A percentile compares a stretch with the other conserved stretches of the same genome.
Evolutionary conservation across 164 flowering plant genomes (phyloP).

Genomic region (Sextonia rubra): DNA sequence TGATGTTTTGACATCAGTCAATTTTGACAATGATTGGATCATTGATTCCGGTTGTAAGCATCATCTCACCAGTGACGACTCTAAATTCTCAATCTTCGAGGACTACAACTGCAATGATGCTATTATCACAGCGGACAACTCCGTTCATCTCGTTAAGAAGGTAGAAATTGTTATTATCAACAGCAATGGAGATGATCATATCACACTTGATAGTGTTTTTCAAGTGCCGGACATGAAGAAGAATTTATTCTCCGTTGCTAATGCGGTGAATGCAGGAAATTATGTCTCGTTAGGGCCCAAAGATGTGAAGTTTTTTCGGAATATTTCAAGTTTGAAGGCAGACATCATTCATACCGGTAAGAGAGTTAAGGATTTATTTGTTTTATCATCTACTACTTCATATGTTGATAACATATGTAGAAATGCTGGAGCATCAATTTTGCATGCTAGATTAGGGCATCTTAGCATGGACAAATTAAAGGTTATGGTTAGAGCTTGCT

Average conservation of each 20-base stretch:
- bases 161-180: not conserved
- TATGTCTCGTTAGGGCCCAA: slow-evolving; percentile 13
- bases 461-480: slow-evolving; percentile 9
- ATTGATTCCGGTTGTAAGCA: not conserved
- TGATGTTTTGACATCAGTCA: not conserved
- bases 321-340: not conserved
- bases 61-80: slow-evolving; percentile 2
- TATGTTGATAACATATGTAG: slow-evolving; percentile 7
- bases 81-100: not conserved
- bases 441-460: slow-evolving; percentile 12
- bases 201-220: slow-evolving; percentile 10
- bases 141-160: not conserved
- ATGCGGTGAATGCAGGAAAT: too few relatives aligned
- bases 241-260: too few relatives aligned
- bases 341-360: slow-evolving; percentile 7
- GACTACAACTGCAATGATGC: not conserved
- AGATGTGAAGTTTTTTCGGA: slow-evolving; percentile 12
- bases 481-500: not conserved
- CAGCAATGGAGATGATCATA: slow-evolving; percentile 3
- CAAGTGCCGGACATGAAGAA: slow-evolving; percentile 14
- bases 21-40: slow-evolving; percentile 1
- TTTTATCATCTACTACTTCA: slow-evolving; percentile 11
- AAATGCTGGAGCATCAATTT: slow-evolving; percentile 6
- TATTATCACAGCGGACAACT: not conserved
- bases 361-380: slow-evolving; percentile 9